Evolutionary conservation across 371 early-diverging fungal species (phyloP).

Genomic region (Entomophthora muscae): DNA sequence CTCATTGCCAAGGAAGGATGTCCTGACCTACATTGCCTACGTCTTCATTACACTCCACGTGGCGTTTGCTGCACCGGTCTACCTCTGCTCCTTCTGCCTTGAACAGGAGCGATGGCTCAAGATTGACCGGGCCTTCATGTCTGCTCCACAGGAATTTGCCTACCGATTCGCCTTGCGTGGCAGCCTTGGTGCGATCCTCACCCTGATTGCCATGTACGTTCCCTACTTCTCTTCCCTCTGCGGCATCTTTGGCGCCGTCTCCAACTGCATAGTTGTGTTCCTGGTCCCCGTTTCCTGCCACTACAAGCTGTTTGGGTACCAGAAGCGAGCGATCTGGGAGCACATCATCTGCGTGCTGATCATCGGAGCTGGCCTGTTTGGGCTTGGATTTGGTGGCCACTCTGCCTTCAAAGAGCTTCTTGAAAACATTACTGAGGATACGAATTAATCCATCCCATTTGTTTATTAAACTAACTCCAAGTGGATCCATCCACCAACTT

Average conservation of each 20-base stretch:
- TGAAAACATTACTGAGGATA: too few relatives aligned
- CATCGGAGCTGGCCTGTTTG: conserved; percentile 42
- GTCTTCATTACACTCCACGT: conserved; percentile 68
- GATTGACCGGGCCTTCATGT: conserved; percentile 9
- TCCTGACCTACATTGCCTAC: conserved; percentile 38
- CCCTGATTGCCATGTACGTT: conserved; percentile 40
- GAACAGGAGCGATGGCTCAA: conserved; percentile 42
- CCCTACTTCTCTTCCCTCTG: conserved; percentile 67
- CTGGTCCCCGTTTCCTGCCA: conserved; percentile 67
- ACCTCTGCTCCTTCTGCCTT: conserved; percentile 58
- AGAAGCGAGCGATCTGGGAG: conserved; percentile 30
- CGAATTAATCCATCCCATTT: too few relatives aligned
- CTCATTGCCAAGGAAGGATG: conserved; percentile 39
- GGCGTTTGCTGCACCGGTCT: conserved; percentile 60
- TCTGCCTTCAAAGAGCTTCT: background rate
- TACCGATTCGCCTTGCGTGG: conserved; percentile 38
- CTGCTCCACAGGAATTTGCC: conserved; percentile 22
- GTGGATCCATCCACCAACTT: too few relatives aligned
- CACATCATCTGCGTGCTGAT: conserved; percentile 32
- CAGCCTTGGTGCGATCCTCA: conserved; percentile 25
- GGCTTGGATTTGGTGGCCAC: conserved; percentile 40
- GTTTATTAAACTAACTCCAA: too few relatives aligned
- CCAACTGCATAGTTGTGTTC: conserved; percentile 59
- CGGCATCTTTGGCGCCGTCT: conserved; percentile 63
- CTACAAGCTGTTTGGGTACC: conserved; percentile 46